phyloP scores from a whole-genome alignment of 1,284 basidiomycete genomes.

The Apiotrichum gamsii region DNA sequence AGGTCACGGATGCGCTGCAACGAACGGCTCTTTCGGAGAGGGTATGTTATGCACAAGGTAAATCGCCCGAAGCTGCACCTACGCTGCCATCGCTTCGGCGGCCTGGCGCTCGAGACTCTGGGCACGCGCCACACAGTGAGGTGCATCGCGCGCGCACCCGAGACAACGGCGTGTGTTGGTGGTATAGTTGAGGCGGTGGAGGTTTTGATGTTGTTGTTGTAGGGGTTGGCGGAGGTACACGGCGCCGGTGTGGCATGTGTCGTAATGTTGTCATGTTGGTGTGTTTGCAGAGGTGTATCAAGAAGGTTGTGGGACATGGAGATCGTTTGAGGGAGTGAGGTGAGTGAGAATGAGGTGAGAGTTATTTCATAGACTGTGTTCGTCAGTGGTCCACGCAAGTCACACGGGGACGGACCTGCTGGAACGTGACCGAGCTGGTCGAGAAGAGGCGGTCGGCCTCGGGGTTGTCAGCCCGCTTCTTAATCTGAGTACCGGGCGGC shows the following conservation, averaged over 20 bases:
- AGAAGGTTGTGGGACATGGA: not conserved
- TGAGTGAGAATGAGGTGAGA: not conserved
- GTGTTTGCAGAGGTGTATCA: not conserved
- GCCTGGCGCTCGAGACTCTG: too few species aligned
- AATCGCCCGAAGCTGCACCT: not conserved
- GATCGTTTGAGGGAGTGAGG: not conserved
- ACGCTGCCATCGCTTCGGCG: not conserved
- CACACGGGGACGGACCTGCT: constrained; percentile 33
- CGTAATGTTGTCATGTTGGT: not conserved
- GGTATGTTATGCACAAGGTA: constrained; percentile 1
- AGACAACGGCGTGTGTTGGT: too few species aligned
- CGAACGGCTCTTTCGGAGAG: not conserved
- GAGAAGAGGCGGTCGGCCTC: constrained; percentile 49
- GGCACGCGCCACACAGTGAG: too few species aligned
- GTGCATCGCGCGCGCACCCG: too few species aligned
- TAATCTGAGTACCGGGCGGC: constrained; percentile 38
- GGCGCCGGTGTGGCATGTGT: too few species aligned
- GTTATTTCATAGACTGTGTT: constrained; percentile 10
- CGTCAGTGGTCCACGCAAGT: not conserved
- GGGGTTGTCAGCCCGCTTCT: constrained; percentile 42
- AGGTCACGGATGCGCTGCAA: too few species aligned
- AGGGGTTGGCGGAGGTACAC: too few species aligned
- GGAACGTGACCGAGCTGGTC: constrained; percentile 44
- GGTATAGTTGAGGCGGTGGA: too few species aligned
- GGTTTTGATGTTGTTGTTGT: too few species aligned